phyloP scores from a whole-genome alignment of 163 green algal genomes.

The Scenedesmus sp. region DNA sequence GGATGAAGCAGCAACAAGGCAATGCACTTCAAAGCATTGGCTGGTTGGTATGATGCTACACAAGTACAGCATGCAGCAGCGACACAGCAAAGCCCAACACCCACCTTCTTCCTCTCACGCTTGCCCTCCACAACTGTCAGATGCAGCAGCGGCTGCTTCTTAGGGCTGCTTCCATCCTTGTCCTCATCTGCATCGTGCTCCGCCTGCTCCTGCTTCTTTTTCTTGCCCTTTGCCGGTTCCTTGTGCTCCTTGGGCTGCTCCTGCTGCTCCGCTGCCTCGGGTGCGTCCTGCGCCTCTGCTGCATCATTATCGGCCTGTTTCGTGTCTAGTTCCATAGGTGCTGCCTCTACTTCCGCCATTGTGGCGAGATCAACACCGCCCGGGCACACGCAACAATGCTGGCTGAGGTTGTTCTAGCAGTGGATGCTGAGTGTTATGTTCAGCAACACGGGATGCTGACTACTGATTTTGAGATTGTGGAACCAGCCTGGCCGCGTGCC shows the following conservation, averaged over 20 bases:
- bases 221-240: neutral
- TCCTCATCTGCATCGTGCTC: constrained; percentile 20
- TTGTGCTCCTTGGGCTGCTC: neutral
- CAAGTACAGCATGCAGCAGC: neutral
- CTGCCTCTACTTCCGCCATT: constrained; percentile 13
- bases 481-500: neutral
- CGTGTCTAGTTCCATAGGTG: constrained; percentile 26
- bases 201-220: neutral
- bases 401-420: neutral
- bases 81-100: neutral
- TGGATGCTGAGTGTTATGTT: neutral
- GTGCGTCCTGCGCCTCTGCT: neutral
- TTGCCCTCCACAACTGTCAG: constrained; percentile 35
- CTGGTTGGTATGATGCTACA: neutral
- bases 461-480: neutral
- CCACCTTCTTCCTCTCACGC: constrained; percentile 46
- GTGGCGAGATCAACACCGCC: neutral
- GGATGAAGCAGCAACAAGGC: neutral
- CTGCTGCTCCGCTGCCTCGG: constrained; percentile 1
- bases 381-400: neutral
- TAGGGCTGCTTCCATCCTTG: neutral
- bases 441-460: too few relatives aligned
- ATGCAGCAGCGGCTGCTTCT: constrained; percentile 14
- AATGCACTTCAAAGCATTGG: neutral
- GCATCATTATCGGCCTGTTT: neutral